phyloP scores from a whole-genome alignment of 2,329 filamentous ascomycete species.

The Periconia digitata region DNA sequence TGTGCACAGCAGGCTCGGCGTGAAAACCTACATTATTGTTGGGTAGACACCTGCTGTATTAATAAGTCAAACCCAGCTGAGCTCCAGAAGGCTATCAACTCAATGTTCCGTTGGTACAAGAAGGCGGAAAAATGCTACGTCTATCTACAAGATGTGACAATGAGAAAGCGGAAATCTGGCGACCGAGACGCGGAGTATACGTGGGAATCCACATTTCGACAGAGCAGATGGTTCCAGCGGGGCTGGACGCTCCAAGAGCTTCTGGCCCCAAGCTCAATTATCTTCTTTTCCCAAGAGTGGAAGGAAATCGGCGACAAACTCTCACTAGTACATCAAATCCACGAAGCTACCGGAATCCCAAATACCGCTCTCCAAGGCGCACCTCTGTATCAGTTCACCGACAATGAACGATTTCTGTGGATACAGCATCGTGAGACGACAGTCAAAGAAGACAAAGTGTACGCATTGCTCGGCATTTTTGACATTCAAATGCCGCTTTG shows the following conservation, averaged over 20 bases:
- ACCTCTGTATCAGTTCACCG: conserved; percentile 6
- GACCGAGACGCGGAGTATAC: background rate
- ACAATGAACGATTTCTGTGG: conserved; percentile 12
- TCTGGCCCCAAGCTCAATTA: conserved; percentile 10
- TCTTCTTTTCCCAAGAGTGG: conserved; percentile 15
- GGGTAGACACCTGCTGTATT: conserved; percentile 5
- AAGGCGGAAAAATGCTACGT: background rate
- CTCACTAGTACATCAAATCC: conserved; percentile 7
- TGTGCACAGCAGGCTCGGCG: conserved; percentile 1
- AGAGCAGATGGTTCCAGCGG: conserved; percentile 3
- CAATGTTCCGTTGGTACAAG: conserved; percentile 4
- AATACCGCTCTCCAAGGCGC: conserved; percentile 1
- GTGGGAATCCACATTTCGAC: background rate
- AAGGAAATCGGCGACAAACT: conserved; percentile 7
- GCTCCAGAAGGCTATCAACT: background rate
- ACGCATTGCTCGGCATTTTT: conserved; percentile 17
- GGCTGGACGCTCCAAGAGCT: conserved; percentile 10
- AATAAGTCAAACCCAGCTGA: conserved; percentile 3
- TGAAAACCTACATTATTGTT: conserved; percentile 1
- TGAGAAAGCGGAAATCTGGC: background rate
- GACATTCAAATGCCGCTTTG: conserved; percentile 3
- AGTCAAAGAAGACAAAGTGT: conserved; percentile 15
- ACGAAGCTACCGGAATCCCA: conserved; percentile 10
- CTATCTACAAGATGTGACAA: background rate
- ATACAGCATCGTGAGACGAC: conserved; percentile 11